Percentiles rank a stretch among this genome's conserved stretches.
Evolutionary conservation across 2,329 filamentous ascomycete genomes (phyloP).

Genomic region (Colletotrichum phormii): DNA sequence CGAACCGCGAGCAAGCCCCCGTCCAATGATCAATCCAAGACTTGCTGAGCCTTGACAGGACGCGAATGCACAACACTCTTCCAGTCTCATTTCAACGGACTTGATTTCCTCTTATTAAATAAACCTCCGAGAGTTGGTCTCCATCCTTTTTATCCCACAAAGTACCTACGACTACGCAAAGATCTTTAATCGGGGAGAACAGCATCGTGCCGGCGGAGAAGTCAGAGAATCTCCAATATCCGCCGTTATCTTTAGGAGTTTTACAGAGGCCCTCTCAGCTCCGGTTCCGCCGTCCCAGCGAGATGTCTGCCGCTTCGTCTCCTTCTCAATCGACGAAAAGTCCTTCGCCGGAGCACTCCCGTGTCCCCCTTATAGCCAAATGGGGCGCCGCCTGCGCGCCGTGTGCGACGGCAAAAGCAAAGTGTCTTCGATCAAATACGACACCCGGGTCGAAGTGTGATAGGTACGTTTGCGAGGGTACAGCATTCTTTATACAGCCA

Average conservation of each 20-base stretch:
- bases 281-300: background rate
- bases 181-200: background rate
- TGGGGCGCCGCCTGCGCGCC: slow-evolving; percentile 63
- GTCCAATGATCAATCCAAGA: background rate
- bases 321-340: background rate
- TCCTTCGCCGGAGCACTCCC: slow-evolving; percentile 1
- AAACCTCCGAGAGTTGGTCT: background rate
- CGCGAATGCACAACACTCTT: background rate
- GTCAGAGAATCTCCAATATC: background rate
- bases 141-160: background rate
- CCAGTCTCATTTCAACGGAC: background rate
- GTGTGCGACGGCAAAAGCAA: slow-evolving; percentile 62
- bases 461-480: slow-evolving; percentile 43
- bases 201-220: background rate
- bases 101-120: background rate
- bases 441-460: slow-evolving; percentile 56
- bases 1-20: too few species aligned
- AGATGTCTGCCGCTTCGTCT: background rate
- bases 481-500: background rate
- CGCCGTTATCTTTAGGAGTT: background rate
- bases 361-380: slow-evolving; percentile 35
- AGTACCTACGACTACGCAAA: too few species aligned
- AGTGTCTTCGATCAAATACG: slow-evolving; percentile 58
- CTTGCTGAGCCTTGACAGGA: background rate
- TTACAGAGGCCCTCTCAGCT: background rate